Evolutionary conservation across 768 basidiomycete genomes (phyloP).

Genomic region (Suillus occidentalis): DNA sequence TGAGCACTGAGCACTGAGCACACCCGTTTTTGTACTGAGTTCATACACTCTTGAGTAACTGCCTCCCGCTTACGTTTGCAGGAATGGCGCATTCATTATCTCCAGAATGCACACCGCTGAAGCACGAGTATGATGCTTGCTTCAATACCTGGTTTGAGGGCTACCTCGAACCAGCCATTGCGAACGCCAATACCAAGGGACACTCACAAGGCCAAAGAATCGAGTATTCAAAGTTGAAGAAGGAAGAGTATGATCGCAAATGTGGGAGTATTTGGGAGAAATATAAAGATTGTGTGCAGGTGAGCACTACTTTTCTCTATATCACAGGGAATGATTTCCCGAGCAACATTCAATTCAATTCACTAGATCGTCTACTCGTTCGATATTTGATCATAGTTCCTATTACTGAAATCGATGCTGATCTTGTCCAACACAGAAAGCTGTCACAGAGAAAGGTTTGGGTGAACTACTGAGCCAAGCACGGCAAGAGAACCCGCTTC

Average conservation of each 20-base stretch:
- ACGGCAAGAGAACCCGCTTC: slow-evolving; percentile 73
- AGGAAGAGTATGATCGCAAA: slow-evolving; percentile 81
- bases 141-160: slow-evolving; percentile 99
- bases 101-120: slow-evolving; percentile 84
- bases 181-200: slow-evolving; percentile 36
- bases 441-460: slow-evolving; percentile 75
- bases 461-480: slow-evolving; percentile 78
- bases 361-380: not conserved
- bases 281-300: slow-evolving; percentile 84
- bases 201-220: slow-evolving; percentile 46
- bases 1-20: not conserved
- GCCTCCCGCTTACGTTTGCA: not conserved
- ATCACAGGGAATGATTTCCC: not conserved
- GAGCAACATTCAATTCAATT: not conserved
- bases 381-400: not conserved
- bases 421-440: slow-evolving; percentile 49
- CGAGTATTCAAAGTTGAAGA: slow-evolving; percentile 72
- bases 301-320: slow-evolving; percentile 35
- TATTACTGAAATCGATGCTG: not conserved
- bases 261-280: slow-evolving; percentile 83
- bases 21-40: not conserved
- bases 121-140: slow-evolving; percentile 88
- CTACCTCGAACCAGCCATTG: slow-evolving; percentile 82
- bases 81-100: slow-evolving; percentile 80
- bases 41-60: not conserved